Evolutionary conservation across 176 grass and related monocot species (phyloP).

Genomic region (Puya raimondii): DNA sequence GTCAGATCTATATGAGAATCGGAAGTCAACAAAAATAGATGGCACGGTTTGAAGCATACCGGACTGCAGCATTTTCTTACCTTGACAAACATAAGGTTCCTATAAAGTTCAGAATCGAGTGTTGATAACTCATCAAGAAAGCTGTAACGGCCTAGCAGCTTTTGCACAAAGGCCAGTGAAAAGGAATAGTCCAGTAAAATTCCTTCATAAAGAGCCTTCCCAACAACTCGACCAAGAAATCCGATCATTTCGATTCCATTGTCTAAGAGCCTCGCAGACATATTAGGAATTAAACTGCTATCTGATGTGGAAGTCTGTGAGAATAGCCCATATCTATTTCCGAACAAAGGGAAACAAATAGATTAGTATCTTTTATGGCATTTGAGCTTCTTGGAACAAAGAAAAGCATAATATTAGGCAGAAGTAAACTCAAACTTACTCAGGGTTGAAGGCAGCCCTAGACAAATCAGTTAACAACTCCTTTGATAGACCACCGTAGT

Average conservation of each 20-base stretch:
- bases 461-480: conserved; percentile 96
- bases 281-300: conserved; percentile 76
- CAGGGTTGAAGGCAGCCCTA: conserved; percentile 76
- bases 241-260: conserved; percentile 96
- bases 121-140: conserved; percentile 96
- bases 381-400: neutral
- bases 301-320: conserved; percentile 76
- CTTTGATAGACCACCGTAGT: conserved; percentile 93
- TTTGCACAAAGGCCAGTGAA: conserved; percentile 96
- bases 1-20: neutral
- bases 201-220: conserved; percentile 94
- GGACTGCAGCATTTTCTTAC: conserved; percentile 15
- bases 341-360: conserved; percentile 19
- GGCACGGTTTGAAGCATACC: neutral
- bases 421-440: conserved; percentile 36
- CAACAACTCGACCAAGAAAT: conserved; percentile 89
- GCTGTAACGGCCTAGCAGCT: conserved; percentile 79
- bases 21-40: neutral
- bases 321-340: conserved; percentile 68
- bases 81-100: conserved; percentile 94
- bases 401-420: neutral
- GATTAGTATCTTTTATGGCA: neutral
- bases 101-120: conserved; percentile 84
- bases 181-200: conserved; percentile 95
- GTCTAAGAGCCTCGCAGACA: conserved; percentile 74